Evolutionary conservation across 306 rosid genomes (phyloP).

Genomic region (Cyclanthera cordifolia): DNA sequence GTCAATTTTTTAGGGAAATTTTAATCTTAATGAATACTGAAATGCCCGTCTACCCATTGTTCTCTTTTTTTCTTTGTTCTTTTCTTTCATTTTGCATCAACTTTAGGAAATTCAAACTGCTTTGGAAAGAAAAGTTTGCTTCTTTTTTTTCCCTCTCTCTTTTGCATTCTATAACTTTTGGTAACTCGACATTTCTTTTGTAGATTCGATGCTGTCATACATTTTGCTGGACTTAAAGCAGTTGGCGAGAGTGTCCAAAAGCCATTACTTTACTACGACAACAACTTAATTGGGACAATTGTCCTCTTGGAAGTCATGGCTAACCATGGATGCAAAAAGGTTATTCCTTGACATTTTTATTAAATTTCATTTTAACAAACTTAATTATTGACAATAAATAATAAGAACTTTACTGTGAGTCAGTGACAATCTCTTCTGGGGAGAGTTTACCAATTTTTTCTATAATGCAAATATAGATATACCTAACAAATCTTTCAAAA

Average conservation of each 20-base stretch:
- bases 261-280: slow-evolving; percentile 67
- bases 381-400: neutral
- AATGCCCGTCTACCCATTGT: neutral
- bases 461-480: neutral
- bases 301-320: slow-evolving; percentile 94
- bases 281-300: slow-evolving; percentile 83
- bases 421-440: neutral
- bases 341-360: slow-evolving; percentile 11
- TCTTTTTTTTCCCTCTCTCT: too few species aligned
- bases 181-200: slow-evolving; percentile 6
- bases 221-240: slow-evolving; percentile 94
- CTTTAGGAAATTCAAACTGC: too few species aligned
- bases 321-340: slow-evolving; percentile 92
- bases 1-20: neutral
- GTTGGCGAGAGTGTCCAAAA: slow-evolving; percentile 96
- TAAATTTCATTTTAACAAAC: neutral
- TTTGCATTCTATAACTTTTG: too few species aligned
- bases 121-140: too few species aligned
- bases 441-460: neutral
- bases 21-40: neutral
- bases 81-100: too few species aligned
- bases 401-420: neutral
- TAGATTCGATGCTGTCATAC: slow-evolving; percentile 95
- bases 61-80: too few species aligned
- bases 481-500: slow-evolving; percentile 2